Evolutionary conservation across 1,139 yeast genomes (phyloP).

Genomic region (Zhuliangozyma blackwelliae): DNA sequence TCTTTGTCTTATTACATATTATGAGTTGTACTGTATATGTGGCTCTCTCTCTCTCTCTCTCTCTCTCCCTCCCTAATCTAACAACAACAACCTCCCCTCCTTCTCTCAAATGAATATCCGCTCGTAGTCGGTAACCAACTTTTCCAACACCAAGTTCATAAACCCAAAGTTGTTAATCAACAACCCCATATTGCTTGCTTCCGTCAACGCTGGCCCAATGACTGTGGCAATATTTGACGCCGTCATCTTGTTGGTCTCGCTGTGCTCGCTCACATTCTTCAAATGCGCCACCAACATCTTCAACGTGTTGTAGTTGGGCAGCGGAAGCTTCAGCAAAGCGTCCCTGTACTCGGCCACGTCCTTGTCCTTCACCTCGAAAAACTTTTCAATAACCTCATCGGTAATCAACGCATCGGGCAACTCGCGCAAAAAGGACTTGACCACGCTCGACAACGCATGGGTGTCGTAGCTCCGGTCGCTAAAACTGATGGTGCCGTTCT

Average conservation of each 20-base stretch:
- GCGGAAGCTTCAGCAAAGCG: constrained; percentile 53
- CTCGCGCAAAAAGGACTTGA: constrained; percentile 81
- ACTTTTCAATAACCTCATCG: constrained; percentile 42
- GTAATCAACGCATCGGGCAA: constrained; percentile 84
- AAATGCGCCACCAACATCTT: constrained; percentile 67
- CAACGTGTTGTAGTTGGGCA: constrained; percentile 62
- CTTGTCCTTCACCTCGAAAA: constrained; percentile 37
- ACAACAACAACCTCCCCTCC: no score
- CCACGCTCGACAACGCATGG: constrained; percentile 86
- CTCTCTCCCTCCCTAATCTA: no score
- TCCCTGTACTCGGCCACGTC: constrained; percentile 26
- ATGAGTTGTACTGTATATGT: no score
- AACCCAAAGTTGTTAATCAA: constrained; percentile 50
- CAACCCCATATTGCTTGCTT: constrained; percentile 50
- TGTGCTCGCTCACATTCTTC: constrained; percentile 53
- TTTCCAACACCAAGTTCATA: constrained; percentile 52
- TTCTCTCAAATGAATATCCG: constrained; percentile 23
- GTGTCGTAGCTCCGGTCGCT: constrained; percentile 72
- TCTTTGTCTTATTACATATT: no score
- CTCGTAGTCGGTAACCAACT: constrained; percentile 41
- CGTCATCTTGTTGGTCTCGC: constrained; percentile 71
- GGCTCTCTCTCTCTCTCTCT: no score
- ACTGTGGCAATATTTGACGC: constrained; percentile 80
- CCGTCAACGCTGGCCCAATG: constrained; percentile 57
- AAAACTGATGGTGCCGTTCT: constrained; percentile 54